Base-by-base conservation (phyloP, 257 asterid species). In the Prunella vulgaris region DNA sequence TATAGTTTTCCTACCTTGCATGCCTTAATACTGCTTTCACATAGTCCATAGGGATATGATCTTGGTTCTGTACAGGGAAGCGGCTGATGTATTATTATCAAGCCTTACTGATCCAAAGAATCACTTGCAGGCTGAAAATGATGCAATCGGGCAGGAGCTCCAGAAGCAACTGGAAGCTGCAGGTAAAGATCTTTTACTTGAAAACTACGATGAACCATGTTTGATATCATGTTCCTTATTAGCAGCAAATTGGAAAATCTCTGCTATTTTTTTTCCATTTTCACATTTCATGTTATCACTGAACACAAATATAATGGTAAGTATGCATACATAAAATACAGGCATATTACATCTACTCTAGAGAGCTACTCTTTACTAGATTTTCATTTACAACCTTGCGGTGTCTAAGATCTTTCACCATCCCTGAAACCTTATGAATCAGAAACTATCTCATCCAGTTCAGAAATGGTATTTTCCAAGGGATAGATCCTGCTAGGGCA, bases 161-260 rank as follows among this genome's bases (percentile, higher is more conserved):
- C 96, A 90, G 62, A 88, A 84, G 82, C 97, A 93, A 73, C 83
- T 88, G 44, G 96, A 93, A 79, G 92, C 95, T 75, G 96, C 97
- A 77, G 97, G 97, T 85, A 76, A n/a, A 70, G 74, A 56, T 76
- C 49, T 63, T 28, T 42, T n/a, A 40, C 24, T 6, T 9, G 27
- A 28, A 18, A 46, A 40, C 58, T 10, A 10, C 7, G 46, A 14
- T 35, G 2, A 51, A n/a, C 32, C 7, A 10, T 22, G 22, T 28
- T 60, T 32, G 17, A 25, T 40, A 28, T 8, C 37, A 52, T 49
- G 60, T 46, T 66, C 38, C 48, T 60, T 59, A 3, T 1, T 32
- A 42, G 58, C 68, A 27, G 76, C 17, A 14, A 72, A 54, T 59
- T 15, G 63, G 80, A 66, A 54, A 28, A 37, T 10, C 32, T 1